Evolutionary conservation across 768 basidiomycete species (phyloP), one percentile per base, ranked within the genome.

Genomic region (Tremella yokohamensis): DNA sequence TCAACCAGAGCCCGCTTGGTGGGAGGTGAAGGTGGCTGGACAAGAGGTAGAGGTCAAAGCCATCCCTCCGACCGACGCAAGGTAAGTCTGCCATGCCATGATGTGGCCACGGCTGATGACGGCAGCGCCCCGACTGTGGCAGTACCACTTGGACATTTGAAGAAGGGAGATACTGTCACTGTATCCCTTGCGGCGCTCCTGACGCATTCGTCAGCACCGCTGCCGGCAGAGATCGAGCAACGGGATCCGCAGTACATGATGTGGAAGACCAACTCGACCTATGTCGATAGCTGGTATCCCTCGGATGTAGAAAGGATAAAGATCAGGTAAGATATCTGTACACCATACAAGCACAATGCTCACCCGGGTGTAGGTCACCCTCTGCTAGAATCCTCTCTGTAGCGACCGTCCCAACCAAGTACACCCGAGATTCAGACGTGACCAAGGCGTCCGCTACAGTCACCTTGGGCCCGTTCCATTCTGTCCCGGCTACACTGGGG

Each of bases 391-490:
- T 96, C 56, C 80, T 84, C 62, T 87, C 86, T 12, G 85, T 84
- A 77, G 86, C 86, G 0, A 58, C 61, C 1, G 60, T 69, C 24
- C 70, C 77, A 0, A 56, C 57, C 9, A 68, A 61, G 6, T 78
- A 70, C 49, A 83, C 82, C 2, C 88, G 89, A 1, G 79, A 84
- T 62, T 81, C 84, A 3, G 79, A 77, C 38, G 87, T 88, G 73
- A 81, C 84, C 15, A 88, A 88, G 76, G 83, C 87, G 45, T 88
- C 89, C 38, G 81, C 87, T 8, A 87, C 87, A 3, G 76, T 96
- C 37, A 90, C 89, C 11, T 93, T 93, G 65, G 93, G 93, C 0
- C 92, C 93, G 13, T 96, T 84, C 79, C 82, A 84, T 70, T 82
- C 85, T 58, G 80, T 94, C 48, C 87, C 85, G 13, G 70, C 83